Percentiles rank a stretch among this genome's conserved stretches.
Conservation (phyloP, 495 filamentous ascomycete species). For the Penicillium desertorum region DNA sequence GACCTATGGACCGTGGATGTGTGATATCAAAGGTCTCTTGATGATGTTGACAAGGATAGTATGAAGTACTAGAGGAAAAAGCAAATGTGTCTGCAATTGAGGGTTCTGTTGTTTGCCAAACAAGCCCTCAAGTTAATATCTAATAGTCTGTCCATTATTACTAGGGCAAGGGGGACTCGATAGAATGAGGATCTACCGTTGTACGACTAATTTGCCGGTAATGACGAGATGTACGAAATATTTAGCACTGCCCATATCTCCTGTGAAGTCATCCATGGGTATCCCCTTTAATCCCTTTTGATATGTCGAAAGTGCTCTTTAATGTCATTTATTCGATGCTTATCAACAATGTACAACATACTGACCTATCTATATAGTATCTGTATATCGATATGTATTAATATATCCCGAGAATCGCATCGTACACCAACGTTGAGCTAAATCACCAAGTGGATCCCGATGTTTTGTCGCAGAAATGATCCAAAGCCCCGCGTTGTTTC, state of each 20-base stretch:
- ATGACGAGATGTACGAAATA: not conserved
- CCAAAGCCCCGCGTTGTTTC: slow-evolving; percentile 10
- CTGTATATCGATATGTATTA: not conserved
- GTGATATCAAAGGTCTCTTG: not conserved
- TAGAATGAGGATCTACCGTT: slow-evolving; percentile 10
- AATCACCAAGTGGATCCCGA: slow-evolving; percentile 4
- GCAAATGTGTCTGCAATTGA: not conserved
- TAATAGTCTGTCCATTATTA: not conserved
- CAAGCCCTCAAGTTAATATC: not conserved
- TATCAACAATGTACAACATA: not conserved
- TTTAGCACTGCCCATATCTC: slow-evolving; percentile 2
- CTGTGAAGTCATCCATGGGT: not conserved
- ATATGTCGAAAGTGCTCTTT: not conserved
- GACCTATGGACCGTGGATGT: slow-evolving; percentile 1
- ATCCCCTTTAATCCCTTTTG: not conserved
- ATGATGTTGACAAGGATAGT: not conserved
- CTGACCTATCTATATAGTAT: not conserved
- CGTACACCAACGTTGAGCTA: slow-evolving; percentile 7
- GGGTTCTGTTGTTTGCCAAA: not conserved
- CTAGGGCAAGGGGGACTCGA: not conserved
- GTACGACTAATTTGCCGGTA: slow-evolving; percentile 12
- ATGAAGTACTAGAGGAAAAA: not conserved
- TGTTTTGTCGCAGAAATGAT: slow-evolving; percentile 4
- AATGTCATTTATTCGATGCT: not conserved
- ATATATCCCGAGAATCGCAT: not conserved